A percentile compares a stretch with the other conserved stretches of the same genome.
Conservation (phyloP, 2,329 filamentous ascomycete species). For the Aspergillus cejpii region DNA sequence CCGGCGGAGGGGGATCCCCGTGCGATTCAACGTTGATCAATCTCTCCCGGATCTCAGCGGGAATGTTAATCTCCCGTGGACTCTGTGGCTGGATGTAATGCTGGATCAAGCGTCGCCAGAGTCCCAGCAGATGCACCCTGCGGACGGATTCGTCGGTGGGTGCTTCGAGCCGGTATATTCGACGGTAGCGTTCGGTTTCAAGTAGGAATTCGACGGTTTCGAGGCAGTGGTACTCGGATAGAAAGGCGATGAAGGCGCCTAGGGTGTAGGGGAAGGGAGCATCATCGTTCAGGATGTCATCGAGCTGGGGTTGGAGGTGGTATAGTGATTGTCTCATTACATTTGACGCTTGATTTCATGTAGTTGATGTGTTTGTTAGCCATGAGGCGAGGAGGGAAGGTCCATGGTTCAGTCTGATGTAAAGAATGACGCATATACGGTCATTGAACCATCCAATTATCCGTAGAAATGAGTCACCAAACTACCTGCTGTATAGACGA, state of each 20-base stretch:
- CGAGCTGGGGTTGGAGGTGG: slow-evolving; percentile 57
- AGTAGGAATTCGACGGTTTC: slow-evolving; percentile 91
- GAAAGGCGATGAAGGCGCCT: slow-evolving; percentile 81
- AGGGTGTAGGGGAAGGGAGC: slow-evolving; percentile 80
- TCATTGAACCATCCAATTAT: not conserved
- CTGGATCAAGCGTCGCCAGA: not conserved
- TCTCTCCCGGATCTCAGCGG: not conserved
- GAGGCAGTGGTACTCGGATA: slow-evolving; percentile 87
- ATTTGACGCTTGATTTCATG: too few relatives aligned
- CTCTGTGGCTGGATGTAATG: not conserved
- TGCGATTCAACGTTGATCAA: not conserved
- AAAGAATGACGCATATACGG: too few relatives aligned
- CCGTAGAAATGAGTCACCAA: not conserved
- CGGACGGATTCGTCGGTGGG: slow-evolving; percentile 2
- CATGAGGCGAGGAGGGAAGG: not conserved
- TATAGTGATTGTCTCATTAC: too few relatives aligned
- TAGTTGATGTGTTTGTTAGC: too few relatives aligned
- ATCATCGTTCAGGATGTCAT: slow-evolving; percentile 74
- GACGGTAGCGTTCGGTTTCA: slow-evolving; percentile 73
- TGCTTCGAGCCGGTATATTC: slow-evolving; percentile 51
- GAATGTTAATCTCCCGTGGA: not conserved
- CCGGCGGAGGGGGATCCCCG: not conserved
- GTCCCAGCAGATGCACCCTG: not conserved
- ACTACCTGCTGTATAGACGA: not conserved
- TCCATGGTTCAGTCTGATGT: not conserved